Conservation (phyloP, 1,139 yeast species). For the Pichia sp. region DNA sequence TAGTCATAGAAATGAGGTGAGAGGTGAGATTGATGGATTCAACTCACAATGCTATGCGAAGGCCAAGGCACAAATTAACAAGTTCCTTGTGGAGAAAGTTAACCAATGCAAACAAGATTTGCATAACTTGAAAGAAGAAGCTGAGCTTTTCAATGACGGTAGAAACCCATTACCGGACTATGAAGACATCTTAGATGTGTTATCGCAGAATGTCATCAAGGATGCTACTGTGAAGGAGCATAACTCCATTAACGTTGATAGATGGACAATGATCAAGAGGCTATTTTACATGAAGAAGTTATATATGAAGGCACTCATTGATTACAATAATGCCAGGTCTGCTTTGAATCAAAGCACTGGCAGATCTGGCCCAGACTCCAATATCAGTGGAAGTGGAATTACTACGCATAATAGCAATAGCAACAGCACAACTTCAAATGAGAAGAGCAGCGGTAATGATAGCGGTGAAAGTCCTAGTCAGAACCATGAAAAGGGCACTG, state of each 20-base stretch:
- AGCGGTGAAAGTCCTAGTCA: no score
- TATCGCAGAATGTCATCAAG: constrained; percentile 34
- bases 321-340: no score
- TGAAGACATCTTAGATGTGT: constrained; percentile 48
- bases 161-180: constrained; percentile 48
- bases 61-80: constrained; percentile 47
- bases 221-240: constrained; percentile 17
- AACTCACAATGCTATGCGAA: constrained; percentile 32
- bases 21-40: constrained; percentile 54
- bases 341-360: no score
- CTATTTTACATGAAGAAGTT: constrained; percentile 61
- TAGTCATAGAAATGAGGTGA: constrained; percentile 63
- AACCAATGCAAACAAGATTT: constrained; percentile 42
- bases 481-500: no score
- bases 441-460: no score
- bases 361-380: no score
- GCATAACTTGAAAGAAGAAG: constrained; percentile 23
- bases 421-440: no score
- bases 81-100: constrained; percentile 30
- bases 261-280: constrained; percentile 66
- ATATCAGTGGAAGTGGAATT: no score
- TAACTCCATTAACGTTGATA: constrained; percentile 35
- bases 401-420: no score
- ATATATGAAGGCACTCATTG: constrained; percentile 13
- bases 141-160: constrained; percentile 29